Evolutionary conservation across 495 filamentous ascomycete genomes (phyloP).

Genomic region (Penicillium odoratum): DNA sequence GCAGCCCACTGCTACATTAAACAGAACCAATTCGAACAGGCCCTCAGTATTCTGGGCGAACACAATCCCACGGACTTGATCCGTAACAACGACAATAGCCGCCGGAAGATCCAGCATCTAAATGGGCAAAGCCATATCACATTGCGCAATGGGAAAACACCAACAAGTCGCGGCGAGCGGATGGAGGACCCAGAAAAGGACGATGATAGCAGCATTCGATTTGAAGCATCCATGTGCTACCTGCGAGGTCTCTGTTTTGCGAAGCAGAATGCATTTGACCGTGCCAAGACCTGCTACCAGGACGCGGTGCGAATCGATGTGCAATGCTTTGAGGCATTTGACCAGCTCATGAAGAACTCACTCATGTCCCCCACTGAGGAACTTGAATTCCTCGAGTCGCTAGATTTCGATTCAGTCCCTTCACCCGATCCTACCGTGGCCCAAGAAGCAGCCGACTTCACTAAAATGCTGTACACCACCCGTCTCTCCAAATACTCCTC

Average conservation of each 20-base stretch:
- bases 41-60: slow-evolving; percentile 84
- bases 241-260: slow-evolving; percentile 91
- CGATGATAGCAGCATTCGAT: slow-evolving; percentile 70
- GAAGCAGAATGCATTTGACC: slow-evolving; percentile 96
- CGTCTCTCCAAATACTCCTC: slow-evolving; percentile 95
- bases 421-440: slow-evolving; percentile 59
- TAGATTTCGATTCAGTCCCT: slow-evolving; percentile 84
- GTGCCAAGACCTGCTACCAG: slow-evolving; percentile 97
- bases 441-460: slow-evolving; percentile 87
- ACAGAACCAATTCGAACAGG: slow-evolving; percentile 85
- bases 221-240: slow-evolving; percentile 97
- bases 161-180: slow-evolving; percentile 48
- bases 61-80: slow-evolving; percentile 88
- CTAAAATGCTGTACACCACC: slow-evolving; percentile 95
- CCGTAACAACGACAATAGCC: slow-evolving; percentile 61
- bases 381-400: slow-evolving; percentile 84
- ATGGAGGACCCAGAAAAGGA: slow-evolving; percentile 61
- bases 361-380: slow-evolving; percentile 98
- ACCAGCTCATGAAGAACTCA: slow-evolving; percentile 95
- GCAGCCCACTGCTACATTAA: slow-evolving; percentile 91
- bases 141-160: slow-evolving; percentile 45
- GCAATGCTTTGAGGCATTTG: slow-evolving; percentile 97
- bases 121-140: slow-evolving; percentile 52
- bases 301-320: slow-evolving; percentile 95
- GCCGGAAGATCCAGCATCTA: slow-evolving; percentile 58